These are phyloP conservation scores for Amylocarpus encephaloides DNA, from an alignment of 2,329 filamentous ascomycete species.

Conservation along the genomic window DNA sequence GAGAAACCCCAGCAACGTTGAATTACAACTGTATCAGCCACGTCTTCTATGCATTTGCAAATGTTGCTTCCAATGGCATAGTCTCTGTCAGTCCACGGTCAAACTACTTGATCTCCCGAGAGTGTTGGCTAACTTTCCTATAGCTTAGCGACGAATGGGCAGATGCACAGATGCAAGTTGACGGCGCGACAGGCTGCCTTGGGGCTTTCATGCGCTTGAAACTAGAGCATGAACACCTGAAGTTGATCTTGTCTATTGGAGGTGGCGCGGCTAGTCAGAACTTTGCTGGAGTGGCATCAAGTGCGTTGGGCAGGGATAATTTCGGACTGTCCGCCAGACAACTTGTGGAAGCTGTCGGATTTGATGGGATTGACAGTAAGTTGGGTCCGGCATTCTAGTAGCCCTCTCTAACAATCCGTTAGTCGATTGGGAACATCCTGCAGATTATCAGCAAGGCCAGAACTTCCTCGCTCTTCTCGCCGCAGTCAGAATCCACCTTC, in stretches of 20 bases:
- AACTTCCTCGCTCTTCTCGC: conserved; percentile 66
- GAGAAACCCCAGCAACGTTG: conserved; percentile 66
- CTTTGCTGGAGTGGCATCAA: conserved; percentile 62
- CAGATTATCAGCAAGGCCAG: conserved; percentile 56
- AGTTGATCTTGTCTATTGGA: conserved; percentile 72
- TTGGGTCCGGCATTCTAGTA: background rate
- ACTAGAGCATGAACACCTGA: conserved; percentile 61
- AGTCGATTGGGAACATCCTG: conserved; percentile 81
- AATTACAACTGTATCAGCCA: conserved; percentile 73
- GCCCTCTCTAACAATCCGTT: background rate
- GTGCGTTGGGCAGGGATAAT: conserved; percentile 53
- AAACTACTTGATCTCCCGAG: background rate
- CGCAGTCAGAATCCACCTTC: conserved; percentile 59
- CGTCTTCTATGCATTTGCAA: conserved; percentile 79
- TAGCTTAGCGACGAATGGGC: conserved; percentile 77
- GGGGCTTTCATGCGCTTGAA: conserved; percentile 70
- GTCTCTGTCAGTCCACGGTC: conserved; percentile 57
- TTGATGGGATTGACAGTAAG: conserved; percentile 73
- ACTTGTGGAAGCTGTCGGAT: conserved; percentile 62
- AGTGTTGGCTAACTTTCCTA: conserved; percentile 10
- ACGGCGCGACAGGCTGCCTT: conserved; percentile 64
- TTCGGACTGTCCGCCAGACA: conserved; percentile 63
- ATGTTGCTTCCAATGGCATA: conserved; percentile 63
- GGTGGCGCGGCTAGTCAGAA: conserved; percentile 59
- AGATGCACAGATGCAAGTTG: conserved; percentile 64